A percentile compares a stretch with the other conserved stretches of the same genome.
phyloP scores from a whole-genome alignment of 345 rosid genomes.

The Combretum micranthum region DNA sequence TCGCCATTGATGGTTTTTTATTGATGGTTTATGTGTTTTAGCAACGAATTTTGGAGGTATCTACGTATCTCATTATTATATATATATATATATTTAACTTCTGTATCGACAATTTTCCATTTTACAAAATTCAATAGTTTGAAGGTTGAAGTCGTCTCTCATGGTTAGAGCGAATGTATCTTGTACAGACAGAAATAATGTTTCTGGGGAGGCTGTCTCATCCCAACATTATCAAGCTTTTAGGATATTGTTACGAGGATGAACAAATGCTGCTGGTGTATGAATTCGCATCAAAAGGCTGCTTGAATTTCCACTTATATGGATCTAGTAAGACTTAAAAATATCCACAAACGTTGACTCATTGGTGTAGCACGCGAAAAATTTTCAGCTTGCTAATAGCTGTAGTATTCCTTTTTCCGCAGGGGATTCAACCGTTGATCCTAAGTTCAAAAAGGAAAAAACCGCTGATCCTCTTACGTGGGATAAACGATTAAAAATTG shows the following conservation, averaged over 20 bases:
- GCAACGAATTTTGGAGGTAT: too few relatives aligned
- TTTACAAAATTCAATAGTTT: too few relatives aligned
- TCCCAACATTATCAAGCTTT: constrained; percentile 8
- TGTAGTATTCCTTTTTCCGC: background rate
- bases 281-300: constrained; percentile 11
- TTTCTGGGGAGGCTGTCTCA: constrained; percentile 10
- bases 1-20: too few relatives aligned
- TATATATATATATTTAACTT: too few relatives aligned
- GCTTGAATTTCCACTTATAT: constrained; percentile 8
- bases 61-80: too few relatives aligned
- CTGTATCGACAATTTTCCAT: too few relatives aligned
- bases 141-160: too few relatives aligned
- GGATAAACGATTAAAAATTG: constrained; percentile 2
- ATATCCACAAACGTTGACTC: background rate
- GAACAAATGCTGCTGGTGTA: constrained; percentile 5
- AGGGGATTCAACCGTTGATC: background rate
- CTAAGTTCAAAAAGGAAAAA: too few relatives aligned
- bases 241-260: constrained; percentile 8
- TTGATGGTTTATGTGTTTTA: too few relatives aligned
- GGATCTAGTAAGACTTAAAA: constrained; percentile 8
- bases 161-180: background rate
- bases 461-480: constrained; percentile 1
- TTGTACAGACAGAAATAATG: constrained; percentile 7
- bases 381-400: too few relatives aligned
- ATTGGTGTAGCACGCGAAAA: too few relatives aligned